Conservation (phyloP, 768 basidiomycete species). For the Royoungia palumana region DNA sequence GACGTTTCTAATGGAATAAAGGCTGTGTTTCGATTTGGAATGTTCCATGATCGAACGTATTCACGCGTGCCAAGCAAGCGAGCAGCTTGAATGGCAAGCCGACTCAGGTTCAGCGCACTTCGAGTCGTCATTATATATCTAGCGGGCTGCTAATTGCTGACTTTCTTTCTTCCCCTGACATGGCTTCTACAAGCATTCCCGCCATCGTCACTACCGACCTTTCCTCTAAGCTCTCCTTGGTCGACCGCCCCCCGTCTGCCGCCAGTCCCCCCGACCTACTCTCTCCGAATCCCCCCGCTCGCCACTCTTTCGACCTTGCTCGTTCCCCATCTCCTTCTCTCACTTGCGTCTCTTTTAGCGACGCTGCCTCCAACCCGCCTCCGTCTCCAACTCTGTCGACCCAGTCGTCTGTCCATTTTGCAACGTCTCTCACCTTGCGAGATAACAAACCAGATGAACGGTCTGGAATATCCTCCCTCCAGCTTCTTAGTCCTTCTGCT, state of each 20-base stretch:
- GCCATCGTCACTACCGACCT: constrained; percentile 36
- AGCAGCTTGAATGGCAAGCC: no score
- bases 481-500: constrained; percentile 44
- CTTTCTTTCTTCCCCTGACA: not conserved
- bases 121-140: constrained; percentile 4
- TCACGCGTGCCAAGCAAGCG: no score
- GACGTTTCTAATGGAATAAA: constrained; percentile 16
- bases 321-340: constrained; percentile 31
- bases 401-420: constrained; percentile 59
- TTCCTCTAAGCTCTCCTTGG: constrained; percentile 29
- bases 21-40: constrained; percentile 33
- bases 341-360: constrained; percentile 38
- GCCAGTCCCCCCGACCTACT: constrained; percentile 16
- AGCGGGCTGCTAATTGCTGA: not conserved
- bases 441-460: constrained; percentile 64
- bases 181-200: constrained; percentile 29
- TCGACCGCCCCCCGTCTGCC: not conserved
- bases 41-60: constrained; percentile 11
- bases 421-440: constrained; percentile 54
- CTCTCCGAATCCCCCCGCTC: constrained; percentile 17
- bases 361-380: constrained; percentile 42
- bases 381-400: constrained; percentile 78
- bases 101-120: not conserved
- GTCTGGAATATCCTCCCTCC: constrained; percentile 49
- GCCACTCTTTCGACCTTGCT: constrained; percentile 28